Base-by-base conservation (phyloP, 2,329 filamentous ascomycete species). In the Beauveria sp. region DNA sequence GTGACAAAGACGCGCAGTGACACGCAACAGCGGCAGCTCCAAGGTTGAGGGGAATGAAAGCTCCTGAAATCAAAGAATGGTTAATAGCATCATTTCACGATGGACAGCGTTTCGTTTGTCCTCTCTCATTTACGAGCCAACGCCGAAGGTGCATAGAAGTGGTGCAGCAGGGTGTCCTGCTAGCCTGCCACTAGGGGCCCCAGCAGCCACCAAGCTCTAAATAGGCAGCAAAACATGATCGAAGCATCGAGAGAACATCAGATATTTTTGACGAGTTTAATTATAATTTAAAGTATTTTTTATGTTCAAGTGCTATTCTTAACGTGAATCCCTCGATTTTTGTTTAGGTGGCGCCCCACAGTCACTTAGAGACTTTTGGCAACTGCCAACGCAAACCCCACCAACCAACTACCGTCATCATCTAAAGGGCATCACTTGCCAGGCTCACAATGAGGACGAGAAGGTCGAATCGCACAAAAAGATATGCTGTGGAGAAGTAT, bases 381-480 rank as follows among this genome's bases (percentile, higher is more conserved):
- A 58, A 47, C 46, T 18, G 37, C 46, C 34, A 57, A 20, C 34
- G 18, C n/a, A 47, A 60, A 46, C 43, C 51, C 50, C 51, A 47
- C 50, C 50, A 43, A 60, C 24, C 26, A 47, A 47, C n/a, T 30
- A 22, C 10, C 8, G 14, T 34, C 50, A 54, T 59, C 57, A 52
- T 53, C 48, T 37, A 24, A 54, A 60, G 28, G 50, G 28, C 51
- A n/a, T 48, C 41, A 22, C 24, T 47, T 28, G 37, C 24, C 22
- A 16, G 14, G 43, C 16, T 44, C 22, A 30, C 22, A 40, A 76
- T 75, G 73, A 71, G 70, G 65, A 74, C 74, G n/a, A 70, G 74
- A 55, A 70, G 61, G 54, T 71, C 74, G 20, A 75, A 75, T 64
- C 72, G 71, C 50, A 66, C 66, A 28, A 75, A 75, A 57, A 67